Base-by-base conservation (phyloP, 2,329 filamentous ascomycete species). In the Pseudopyrenochaeta lycopersici region DNA sequence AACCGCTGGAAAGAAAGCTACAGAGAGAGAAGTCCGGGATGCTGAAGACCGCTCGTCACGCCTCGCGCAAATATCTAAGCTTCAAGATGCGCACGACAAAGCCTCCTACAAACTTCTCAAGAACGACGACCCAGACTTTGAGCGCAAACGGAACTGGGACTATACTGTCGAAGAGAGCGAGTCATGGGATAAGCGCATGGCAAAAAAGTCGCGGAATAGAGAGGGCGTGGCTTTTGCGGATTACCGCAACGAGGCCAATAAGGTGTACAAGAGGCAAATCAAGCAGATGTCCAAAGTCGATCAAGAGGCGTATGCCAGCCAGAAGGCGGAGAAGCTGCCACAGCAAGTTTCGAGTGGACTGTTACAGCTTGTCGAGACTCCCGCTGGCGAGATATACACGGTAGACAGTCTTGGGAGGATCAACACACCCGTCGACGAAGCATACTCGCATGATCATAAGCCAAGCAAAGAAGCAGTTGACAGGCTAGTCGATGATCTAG, bases 131-230 rank as follows among this genome's bases (percentile, higher is more conserved):
- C 92, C 91, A 49, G 95, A 98, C 76, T 99, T 98, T 71, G 95
- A 99, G 82, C 90, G 95, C 63, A 97, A 98, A 79, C 88, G 95
- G 35, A 95, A 95, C 1, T 99, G 95, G 95, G 95, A 98, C 79
- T 99, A 95, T 91, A 99, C 95, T 1, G 82, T 94, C 6, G 95
- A 99, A 61, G 95, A 99, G 78, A 90, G 88, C 65, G 95, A 97
- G 79, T 87, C 85, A 63, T 99, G 95, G 95, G 95, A 99, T 76
- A 89, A 89, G 79, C 88, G 93, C 29, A 80, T 96, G 75, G 90
- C 89, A 70, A 96, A 96, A 83, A 96, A 92, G 80, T 86, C 87
- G 53, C 85, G 86, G 15, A 89, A 90, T 68, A 84, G 90, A 58
- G 91, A 97, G 73, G 88, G 94, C 76, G 91, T 92, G 54, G 90